A percentile compares a stretch with the other conserved stretches of the same genome.
These are phyloP conservation scores for Phlebiopsis flavidoalba DNA, from an alignment of 768 basidiomycete genomes.

Conservation along the genomic window DNA sequence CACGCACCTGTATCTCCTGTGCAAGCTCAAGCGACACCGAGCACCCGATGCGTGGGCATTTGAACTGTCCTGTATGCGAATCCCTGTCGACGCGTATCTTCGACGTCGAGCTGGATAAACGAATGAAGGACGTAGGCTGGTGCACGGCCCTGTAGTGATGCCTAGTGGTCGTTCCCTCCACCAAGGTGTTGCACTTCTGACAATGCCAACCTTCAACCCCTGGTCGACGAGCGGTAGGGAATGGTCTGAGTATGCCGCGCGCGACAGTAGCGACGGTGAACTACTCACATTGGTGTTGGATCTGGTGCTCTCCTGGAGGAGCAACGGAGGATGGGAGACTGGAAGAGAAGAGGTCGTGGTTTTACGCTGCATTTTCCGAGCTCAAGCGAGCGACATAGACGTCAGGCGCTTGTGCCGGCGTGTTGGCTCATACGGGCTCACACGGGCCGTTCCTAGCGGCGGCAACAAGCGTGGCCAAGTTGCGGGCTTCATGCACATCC, in stretches of 20 bases:
- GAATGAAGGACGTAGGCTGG: not conserved
- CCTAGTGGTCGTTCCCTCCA: not conserved
- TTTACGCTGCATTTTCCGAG: not conserved
- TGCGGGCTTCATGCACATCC: too few relatives aligned
- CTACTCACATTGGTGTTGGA: not conserved
- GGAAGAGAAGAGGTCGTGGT: not conserved
- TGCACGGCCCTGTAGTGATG: not conserved
- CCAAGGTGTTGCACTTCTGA: not conserved
- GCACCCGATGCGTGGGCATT: slow-evolving; percentile 1
- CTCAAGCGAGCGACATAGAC: not conserved
- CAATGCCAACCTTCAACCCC: slow-evolving; percentile 1
- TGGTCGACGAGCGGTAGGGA: not conserved
- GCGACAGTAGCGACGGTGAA: not conserved
- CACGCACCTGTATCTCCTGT: not conserved
- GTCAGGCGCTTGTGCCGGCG: not conserved
- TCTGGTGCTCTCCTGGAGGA: not conserved
- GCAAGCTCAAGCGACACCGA: not conserved
- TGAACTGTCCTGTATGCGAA: not conserved
- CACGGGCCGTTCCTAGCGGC: not conserved
- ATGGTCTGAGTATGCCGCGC: not conserved
- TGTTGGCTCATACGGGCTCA: not conserved
- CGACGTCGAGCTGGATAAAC: not conserved
- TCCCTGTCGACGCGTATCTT: not conserved
- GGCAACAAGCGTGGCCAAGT: too few relatives aligned
- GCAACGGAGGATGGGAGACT: not conserved